phyloP scores from a whole-genome alignment of 2,329 filamentous ascomycete species.

The Colletotrichum euphorbiae region DNA sequence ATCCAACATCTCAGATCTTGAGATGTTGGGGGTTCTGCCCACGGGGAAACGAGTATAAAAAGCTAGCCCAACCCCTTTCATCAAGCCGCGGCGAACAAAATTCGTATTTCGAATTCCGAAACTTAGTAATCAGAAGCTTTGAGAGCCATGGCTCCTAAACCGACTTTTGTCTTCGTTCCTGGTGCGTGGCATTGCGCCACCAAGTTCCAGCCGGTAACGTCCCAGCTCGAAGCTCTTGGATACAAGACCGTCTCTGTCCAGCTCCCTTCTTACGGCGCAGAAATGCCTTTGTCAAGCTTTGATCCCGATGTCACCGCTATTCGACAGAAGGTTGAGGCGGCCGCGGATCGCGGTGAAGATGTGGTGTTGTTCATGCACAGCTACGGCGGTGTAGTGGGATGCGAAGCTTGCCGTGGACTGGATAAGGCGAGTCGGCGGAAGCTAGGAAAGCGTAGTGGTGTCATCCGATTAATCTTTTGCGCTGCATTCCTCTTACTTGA shows the following conservation, averaged over 20 bases:
- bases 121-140: background rate
- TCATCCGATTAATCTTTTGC: constrained; percentile 45
- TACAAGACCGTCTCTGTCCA: constrained; percentile 9
- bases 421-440: constrained; percentile 45
- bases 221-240: constrained; percentile 16
- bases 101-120: background rate
- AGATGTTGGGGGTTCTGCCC: background rate
- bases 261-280: constrained; percentile 14
- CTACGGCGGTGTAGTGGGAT: constrained; percentile 51
- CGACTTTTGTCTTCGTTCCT: constrained; percentile 57
- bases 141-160: constrained; percentile 19
- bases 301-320: constrained; percentile 46
- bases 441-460: constrained; percentile 48
- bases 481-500: constrained; percentile 3
- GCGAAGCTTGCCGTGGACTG: constrained; percentile 47
- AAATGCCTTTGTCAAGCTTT: constrained; percentile 16
- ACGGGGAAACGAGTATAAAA: background rate
- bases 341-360: constrained; percentile 51
- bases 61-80: background rate
- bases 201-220: constrained; percentile 16
- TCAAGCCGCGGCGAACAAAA: background rate
- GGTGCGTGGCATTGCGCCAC: constrained; percentile 58
- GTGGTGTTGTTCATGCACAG: constrained; percentile 54
- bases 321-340: constrained; percentile 44
- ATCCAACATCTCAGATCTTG: background rate